Evolutionary conservation across 1,284 basidiomycete species (phyloP).

Genomic region (Omphalotus olearius): DNA sequence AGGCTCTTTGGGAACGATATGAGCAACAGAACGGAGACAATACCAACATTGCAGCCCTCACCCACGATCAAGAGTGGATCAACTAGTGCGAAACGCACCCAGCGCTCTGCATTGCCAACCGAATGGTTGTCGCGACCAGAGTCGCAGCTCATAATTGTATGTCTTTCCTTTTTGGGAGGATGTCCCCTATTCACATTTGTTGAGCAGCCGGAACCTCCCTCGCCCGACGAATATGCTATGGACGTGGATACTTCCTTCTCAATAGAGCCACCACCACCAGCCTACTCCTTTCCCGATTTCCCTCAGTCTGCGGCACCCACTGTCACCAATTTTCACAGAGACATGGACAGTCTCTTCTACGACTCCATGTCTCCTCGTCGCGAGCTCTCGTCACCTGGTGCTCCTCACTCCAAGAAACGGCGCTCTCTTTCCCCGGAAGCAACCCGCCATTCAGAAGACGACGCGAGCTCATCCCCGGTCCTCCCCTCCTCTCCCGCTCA

Average conservation of each 20-base stretch:
- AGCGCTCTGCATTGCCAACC: slow-evolving; percentile 54
- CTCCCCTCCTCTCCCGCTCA: slow-evolving; percentile 60
- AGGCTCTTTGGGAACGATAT: slow-evolving; percentile 70
- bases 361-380: slow-evolving; percentile 47
- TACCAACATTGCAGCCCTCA: slow-evolving; percentile 16
- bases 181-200: neutral
- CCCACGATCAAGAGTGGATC: slow-evolving; percentile 29
- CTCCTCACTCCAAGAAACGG: slow-evolving; percentile 55
- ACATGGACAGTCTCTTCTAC: slow-evolving; percentile 51
- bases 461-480: slow-evolving; percentile 53
- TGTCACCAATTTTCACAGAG: slow-evolving; percentile 36
- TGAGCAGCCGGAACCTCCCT: slow-evolving; percentile 25
- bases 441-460: slow-evolving; percentile 31
- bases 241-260: slow-evolving; percentile 61
- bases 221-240: slow-evolving; percentile 63
- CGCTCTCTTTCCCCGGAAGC: slow-evolving; percentile 65
- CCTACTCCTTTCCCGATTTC: slow-evolving; percentile 31
- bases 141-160: slow-evolving; percentile 22
- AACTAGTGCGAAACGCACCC: slow-evolving; percentile 43
- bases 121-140: slow-evolving; percentile 49
- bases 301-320: slow-evolving; percentile 49
- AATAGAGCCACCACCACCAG: slow-evolving; percentile 21
- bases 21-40: slow-evolving; percentile 42
- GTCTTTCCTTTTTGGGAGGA: slow-evolving; percentile 17
- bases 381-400: slow-evolving; percentile 37